phyloP scores from a whole-genome alignment of 257 asterid species.

The Handroanthus guayacan region DNA sequence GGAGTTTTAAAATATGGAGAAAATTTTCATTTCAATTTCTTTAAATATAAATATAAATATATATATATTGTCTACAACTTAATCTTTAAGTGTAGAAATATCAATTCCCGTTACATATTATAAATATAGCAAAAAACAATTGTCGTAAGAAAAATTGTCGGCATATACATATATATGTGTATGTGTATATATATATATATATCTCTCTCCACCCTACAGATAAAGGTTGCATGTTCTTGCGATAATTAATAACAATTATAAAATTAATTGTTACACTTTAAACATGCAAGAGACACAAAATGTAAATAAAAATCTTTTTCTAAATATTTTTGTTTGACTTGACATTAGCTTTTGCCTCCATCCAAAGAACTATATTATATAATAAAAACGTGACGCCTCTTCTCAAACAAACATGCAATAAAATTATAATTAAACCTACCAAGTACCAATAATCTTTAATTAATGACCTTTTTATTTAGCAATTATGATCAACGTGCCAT shows the following conservation, averaged over 20 bases:
- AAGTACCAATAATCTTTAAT: not conserved
- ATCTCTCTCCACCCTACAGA: not conserved
- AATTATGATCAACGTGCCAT: constrained; percentile 30
- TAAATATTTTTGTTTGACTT: not conserved
- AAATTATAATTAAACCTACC: not conserved
- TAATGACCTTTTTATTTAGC: not conserved
- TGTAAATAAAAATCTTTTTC: not conserved
- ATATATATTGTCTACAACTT: too few relatives aligned
- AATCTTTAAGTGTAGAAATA: not conserved
- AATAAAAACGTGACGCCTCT: constrained; percentile 26
- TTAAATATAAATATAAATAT: too few relatives aligned
- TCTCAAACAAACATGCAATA: not conserved
- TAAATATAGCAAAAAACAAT: not conserved
- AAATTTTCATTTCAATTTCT: not conserved
- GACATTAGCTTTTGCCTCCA: constrained; percentile 10
- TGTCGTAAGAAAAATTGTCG: not conserved
- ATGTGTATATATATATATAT: too few relatives aligned
- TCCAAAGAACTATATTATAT: not conserved
- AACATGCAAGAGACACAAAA: not conserved
- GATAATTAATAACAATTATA: not conserved
- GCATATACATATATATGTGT: not conserved
- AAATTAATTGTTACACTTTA: not conserved
- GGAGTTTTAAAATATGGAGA: not conserved
- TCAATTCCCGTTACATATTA: not conserved
- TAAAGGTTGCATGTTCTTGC: not conserved